Percentiles rank a stretch among this genome's conserved stretches.
Conservation (phyloP, 23 red algal genomes). For the Gracilariopsis chorda region DNA sequence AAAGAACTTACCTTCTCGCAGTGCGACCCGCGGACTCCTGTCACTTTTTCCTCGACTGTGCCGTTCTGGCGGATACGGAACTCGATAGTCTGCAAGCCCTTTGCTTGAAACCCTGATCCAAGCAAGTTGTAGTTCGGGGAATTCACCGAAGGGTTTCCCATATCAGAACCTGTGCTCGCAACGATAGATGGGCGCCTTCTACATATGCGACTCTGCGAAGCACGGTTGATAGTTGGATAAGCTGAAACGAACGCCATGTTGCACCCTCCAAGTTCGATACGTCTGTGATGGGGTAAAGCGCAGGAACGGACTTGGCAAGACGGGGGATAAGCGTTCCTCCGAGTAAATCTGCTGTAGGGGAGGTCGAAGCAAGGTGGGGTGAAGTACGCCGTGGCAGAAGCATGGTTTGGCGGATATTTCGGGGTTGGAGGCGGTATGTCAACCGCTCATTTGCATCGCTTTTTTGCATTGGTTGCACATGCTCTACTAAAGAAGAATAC, state of each 20-base stretch:
- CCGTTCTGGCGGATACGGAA: constrained; percentile 19
- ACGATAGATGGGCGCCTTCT: background rate
- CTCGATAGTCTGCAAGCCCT: constrained; percentile 35
- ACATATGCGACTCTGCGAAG: too few species aligned
- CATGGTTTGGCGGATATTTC: background rate
- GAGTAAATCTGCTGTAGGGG: too few species aligned
- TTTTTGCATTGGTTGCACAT: background rate
- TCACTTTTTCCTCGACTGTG: constrained; percentile 50
- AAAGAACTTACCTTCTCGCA: constrained; percentile 30
- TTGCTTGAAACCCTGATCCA: background rate
- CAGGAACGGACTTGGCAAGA: too few species aligned
- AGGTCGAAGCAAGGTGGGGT: too few species aligned
- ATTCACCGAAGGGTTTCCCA: background rate
- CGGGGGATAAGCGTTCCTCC: too few species aligned
- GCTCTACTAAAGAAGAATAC: too few species aligned
- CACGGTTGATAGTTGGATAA: too few species aligned
- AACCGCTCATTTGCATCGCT: background rate
- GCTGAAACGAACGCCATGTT: too few species aligned
- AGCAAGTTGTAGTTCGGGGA: background rate
- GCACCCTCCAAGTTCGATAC: too few species aligned
- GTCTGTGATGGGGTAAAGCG: too few species aligned
- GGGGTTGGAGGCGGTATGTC: background rate
- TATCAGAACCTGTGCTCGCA: background rate
- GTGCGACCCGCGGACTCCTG: constrained; percentile 15
- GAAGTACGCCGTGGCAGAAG: background rate